Conservation (phyloP, 2,329 filamentous ascomycete genomes). For the Pseudocercospora pini-densiflorae region DNA sequence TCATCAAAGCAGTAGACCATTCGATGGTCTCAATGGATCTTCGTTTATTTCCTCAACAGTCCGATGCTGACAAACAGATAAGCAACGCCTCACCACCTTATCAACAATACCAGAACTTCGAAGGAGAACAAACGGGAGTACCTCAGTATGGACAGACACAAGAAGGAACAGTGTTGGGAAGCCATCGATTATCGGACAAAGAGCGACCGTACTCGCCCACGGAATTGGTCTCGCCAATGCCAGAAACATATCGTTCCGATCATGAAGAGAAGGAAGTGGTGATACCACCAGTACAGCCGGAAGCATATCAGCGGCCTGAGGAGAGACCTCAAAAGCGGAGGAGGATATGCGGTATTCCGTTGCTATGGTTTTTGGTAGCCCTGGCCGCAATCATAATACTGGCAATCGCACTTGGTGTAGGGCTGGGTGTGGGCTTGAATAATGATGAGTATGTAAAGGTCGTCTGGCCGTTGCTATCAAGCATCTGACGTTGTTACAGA, state of each 20-base stretch:
- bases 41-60: neutral
- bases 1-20: neutral
- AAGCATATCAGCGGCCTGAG: conserved; percentile 21
- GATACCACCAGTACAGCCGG: conserved; percentile 21
- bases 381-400: conserved; percentile 34
- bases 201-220: conserved; percentile 30
- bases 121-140: conserved; percentile 23
- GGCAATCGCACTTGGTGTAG: conserved; percentile 42
- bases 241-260: conserved; percentile 33
- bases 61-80: conserved; percentile 3
- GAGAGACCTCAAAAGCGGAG: conserved; percentile 6
- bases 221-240: conserved; percentile 33
- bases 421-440: conserved; percentile 44
- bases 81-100: conserved; percentile 35
- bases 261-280: conserved; percentile 40
- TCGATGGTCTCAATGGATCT: neutral
- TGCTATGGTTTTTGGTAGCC: conserved; percentile 28
- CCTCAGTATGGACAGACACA: conserved; percentile 26
- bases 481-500: neutral
- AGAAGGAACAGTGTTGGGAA: conserved; percentile 16
- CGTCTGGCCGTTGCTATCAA: no score
- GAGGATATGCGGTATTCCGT: conserved; percentile 31
- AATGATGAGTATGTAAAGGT: conserved; percentile 22
- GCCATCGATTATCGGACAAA: conserved; percentile 29
- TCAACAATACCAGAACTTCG: conserved; percentile 29